Base-by-base conservation (phyloP, 495 filamentous ascomycete genomes). In the Stereocaulon alpinum region DNA sequence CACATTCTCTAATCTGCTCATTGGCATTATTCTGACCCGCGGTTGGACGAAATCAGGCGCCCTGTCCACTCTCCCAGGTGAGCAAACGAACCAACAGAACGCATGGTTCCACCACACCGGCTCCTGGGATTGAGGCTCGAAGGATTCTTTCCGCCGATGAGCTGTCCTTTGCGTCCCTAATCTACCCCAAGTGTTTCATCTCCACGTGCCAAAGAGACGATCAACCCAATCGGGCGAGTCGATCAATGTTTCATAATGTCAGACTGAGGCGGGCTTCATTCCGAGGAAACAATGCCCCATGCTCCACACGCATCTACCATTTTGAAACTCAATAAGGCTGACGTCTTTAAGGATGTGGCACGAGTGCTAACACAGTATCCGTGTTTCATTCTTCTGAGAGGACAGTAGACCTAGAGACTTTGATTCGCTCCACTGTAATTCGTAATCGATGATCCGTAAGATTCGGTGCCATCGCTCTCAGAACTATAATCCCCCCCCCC, bases 171-270 rank as follows among this genome's bases (percentile, higher is more conserved):
- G 30, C 10, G 24, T 11, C 7, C 54, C 29, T 11, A 45, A 32
- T 32, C 49, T 37, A 50, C 14, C 44, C 44, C 43, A 29, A 49
- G 11, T 59, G 56, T 59, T 59, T 59, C 56, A 59, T 30, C 56
- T 59, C 56, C 56, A 59, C 56, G 56, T 59, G 56, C 56, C 49
- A 30, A 20, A 40, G 7, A 51, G 45, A 41, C 43, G 56, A 50
- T 48, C 45, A 27, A 59, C 6, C 37, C 56, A 20, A 52, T 52
- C 34, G 29, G 29, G 49, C 12, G 5, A 6, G 30, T 58, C 40
- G 56, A 58, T 50, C 56, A 32, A 29, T 45, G 56, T 49, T 43
- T 40, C 29, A 30, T 27, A 4, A 52, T 40, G 45, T 58, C 56
- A 45, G 56, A 32, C 17, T 59, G 37, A 50, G 56, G 34, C 56